Base-by-base conservation (phyloP, 1,284 basidiomycete genomes). In the Inonotus obliquus region DNA sequence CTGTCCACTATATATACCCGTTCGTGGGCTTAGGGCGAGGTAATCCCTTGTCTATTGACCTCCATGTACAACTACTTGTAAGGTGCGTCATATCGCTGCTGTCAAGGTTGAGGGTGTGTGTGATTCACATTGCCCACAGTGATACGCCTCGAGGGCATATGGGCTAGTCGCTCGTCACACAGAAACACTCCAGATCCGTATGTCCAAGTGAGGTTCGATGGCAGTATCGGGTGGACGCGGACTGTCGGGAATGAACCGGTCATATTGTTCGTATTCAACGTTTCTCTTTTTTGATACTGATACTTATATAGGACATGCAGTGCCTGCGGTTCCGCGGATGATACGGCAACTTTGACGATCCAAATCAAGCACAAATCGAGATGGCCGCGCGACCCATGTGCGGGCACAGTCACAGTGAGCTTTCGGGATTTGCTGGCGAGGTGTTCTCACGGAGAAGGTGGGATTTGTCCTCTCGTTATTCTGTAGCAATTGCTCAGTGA, bases 181-280 rank as follows among this genome's bases (percentile, higher is more conserved):
- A 25, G 54, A 39, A 56, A 56, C 19, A 6, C 45, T 9, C 55
- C 55, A n/a, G 27, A 29, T 21, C 55, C 47, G n/a, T 57, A 57
- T 29, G 55, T 57, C 5, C 11, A 47, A 47, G 41, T 57, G 25
- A 35, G 29, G 25, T 17, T 57, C 11, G 35, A 21, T 39, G 21
- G 14, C 27, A 9, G 14, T 5, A 47, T 17, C 14, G 23, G 25
- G 13, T 10, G 27, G 25, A 57, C 55, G 21, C 19, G 17, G 55
- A 29, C 27, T 13, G 11, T n/a, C 19, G 29, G 27, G 55, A 25
- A 57, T 45, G 55, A 57, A 45, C 17, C 23, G 9, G n/a, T 49
- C 47, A 49, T 25, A 44, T 21, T 57, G 11, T 13, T 1, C 5
- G 55, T 57, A 10, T 27, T 23, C 23, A 7, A 11, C 9, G 14